Conservation (phyloP, 176 grass and related monocot species). For the Coix lacrymajobi region DNA sequence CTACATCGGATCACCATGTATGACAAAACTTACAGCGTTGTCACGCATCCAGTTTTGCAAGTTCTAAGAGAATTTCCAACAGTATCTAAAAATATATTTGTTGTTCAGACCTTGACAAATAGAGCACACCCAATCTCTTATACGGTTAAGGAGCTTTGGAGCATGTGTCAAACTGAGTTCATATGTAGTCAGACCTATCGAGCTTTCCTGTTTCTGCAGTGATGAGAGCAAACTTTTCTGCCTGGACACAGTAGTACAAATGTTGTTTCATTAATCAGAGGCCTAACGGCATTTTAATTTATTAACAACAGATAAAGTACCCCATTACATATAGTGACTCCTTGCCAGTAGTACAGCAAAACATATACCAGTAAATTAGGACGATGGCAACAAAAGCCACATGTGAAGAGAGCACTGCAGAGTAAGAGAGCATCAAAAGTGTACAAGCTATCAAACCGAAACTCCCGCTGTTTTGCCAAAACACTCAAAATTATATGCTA, state of each 20-base stretch:
- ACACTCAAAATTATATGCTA: background rate
- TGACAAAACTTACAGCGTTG: no score
- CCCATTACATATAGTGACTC: background rate
- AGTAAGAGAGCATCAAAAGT: background rate
- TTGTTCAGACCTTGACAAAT: no score
- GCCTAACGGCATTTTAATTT: constrained; percentile 3
- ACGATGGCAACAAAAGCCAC: background rate
- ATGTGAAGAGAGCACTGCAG: background rate
- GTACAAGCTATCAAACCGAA: constrained; percentile 5
- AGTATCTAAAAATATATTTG: no score
- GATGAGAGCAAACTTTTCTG: background rate
- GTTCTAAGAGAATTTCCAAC: no score
- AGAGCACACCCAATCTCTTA: no score
- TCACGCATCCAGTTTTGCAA: no score
- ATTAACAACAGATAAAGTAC: background rate
- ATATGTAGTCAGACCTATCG: background rate
- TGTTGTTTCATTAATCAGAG: background rate
- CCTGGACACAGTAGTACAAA: background rate
- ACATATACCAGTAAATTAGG: background rate
- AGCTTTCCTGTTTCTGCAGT: background rate
- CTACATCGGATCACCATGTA: no score
- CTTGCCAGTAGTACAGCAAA: background rate
- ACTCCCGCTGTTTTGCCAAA: background rate
- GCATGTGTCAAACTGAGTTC: no score
- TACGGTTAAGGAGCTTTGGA: no score